Conservation (phyloP, 2,329 filamentous ascomycete genomes). For the Diaporthe sp. region DNA sequence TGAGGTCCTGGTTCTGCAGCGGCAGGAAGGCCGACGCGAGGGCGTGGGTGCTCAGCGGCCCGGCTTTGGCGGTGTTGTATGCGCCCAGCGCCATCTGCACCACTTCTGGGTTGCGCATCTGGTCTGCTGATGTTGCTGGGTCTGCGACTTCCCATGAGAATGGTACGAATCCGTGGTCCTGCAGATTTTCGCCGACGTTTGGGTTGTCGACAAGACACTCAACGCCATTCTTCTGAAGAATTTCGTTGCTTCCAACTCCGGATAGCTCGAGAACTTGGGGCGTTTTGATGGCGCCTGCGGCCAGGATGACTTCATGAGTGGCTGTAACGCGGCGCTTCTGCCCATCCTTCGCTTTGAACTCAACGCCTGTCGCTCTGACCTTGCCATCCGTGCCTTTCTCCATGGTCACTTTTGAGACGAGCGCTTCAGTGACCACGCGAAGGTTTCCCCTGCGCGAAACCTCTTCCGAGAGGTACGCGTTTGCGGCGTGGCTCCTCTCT, state of each 20-base stretch:
- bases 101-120: constrained; percentile 36
- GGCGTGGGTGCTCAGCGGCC: constrained; percentile 47
- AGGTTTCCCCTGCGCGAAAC: constrained; percentile 38
- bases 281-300: constrained; percentile 48
- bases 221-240: constrained; percentile 52
- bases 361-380: constrained; percentile 43
- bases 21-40: constrained; percentile 41
- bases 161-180: constrained; percentile 50
- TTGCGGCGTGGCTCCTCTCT: constrained; percentile 37
- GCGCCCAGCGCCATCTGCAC: constrained; percentile 38
- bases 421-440: constrained; percentile 41
- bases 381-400: constrained; percentile 29
- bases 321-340: constrained; percentile 38
- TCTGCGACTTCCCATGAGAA: constrained; percentile 50
- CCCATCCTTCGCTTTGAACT: constrained; percentile 42
- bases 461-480: constrained; percentile 38
- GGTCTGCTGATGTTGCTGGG: constrained; percentile 45
- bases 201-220: constrained; percentile 50
- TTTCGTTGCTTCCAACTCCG: constrained; percentile 47
- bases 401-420: constrained; percentile 43
- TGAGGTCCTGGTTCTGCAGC: constrained; percentile 21
- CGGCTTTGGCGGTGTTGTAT: constrained; percentile 46
- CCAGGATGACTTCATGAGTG: constrained; percentile 46
- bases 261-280: constrained; percentile 41
- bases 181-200: constrained; percentile 54